Conservation (phyloP, 805 yeast species). For the Vanderwaltozyma verrucispora region DNA sequence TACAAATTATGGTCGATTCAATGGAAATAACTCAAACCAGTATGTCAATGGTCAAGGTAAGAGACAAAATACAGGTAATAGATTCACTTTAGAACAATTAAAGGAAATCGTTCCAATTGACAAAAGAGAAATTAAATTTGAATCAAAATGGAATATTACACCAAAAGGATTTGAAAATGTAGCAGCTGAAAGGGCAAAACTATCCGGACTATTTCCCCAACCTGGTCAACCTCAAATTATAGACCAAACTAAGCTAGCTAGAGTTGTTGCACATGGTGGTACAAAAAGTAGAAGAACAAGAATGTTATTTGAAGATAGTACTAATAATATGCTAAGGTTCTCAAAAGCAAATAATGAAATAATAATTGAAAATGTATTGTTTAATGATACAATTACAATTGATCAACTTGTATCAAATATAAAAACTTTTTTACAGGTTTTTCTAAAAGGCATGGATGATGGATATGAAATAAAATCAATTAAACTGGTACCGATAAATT, state of each 20-base stretch:
- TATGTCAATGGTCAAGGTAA: too few relatives aligned
- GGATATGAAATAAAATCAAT: slow-evolving; percentile 1
- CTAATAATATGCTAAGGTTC: slow-evolving; percentile 15
- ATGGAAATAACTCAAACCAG: too few relatives aligned
- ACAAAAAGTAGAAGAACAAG: slow-evolving; percentile 19
- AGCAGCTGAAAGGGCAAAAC: slow-evolving; percentile 65
- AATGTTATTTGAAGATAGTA: slow-evolving; percentile 28
- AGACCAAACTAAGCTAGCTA: slow-evolving; percentile 25
- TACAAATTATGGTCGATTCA: background rate
- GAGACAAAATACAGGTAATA: background rate
- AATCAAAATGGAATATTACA: slow-evolving; percentile 57
- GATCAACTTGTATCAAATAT: background rate
- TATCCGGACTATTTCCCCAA: slow-evolving; percentile 66
- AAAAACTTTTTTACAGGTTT: background rate
- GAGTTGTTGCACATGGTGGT: slow-evolving; percentile 10
- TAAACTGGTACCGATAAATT: background rate
- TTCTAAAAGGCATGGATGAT: background rate
- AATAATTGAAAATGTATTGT: background rate
- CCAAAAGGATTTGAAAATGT: slow-evolving; percentile 68
- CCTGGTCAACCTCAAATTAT: slow-evolving; percentile 45
- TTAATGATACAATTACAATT: background rate
- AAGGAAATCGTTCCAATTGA: slow-evolving; percentile 38
- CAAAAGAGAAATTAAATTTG: slow-evolving; percentile 36
- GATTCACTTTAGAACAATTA: slow-evolving; percentile 19
- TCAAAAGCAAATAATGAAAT: slow-evolving; percentile 1